These are phyloP conservation scores for Curvularia verruculosa DNA, from an alignment of 2,329 filamentous ascomycete genomes.

Conservation along the genomic window DNA sequence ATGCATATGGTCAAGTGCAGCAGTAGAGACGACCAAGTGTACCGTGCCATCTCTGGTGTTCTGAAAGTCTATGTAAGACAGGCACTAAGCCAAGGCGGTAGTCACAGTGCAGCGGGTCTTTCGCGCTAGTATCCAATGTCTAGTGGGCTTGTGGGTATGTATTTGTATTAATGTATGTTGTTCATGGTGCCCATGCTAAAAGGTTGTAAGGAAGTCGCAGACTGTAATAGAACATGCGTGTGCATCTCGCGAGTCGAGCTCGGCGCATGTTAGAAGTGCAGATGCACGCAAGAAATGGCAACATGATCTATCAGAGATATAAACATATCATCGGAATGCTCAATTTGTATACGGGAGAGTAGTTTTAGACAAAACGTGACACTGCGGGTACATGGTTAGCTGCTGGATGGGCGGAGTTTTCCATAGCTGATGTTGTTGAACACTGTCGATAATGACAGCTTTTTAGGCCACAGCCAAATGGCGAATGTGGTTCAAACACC, in stretches of 20 bases:
- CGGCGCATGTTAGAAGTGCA: constrained; percentile 15
- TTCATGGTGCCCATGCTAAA: background rate
- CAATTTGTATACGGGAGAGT: constrained; percentile 15
- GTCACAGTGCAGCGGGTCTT: background rate
- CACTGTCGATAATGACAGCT: constrained; percentile 23
- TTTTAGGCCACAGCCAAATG: background rate
- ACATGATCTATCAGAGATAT: constrained; percentile 19
- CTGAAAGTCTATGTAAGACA: constrained; percentile 32
- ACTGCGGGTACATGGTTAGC: constrained; percentile 20
- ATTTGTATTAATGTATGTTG: background rate
- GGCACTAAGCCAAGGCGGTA: constrained; percentile 11
- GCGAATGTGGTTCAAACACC: constrained; percentile 11
- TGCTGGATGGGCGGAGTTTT: constrained; percentile 17
- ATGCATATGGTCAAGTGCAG: constrained; percentile 47
- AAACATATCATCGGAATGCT: constrained; percentile 19
- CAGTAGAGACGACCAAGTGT: constrained; percentile 37
- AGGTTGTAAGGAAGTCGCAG: constrained; percentile 21
- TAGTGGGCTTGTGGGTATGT: constrained; percentile 5
- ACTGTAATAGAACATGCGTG: constrained; percentile 24
- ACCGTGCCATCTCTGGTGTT: constrained; percentile 39
- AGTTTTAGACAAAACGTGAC: constrained; percentile 17
- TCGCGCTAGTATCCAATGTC: background rate
- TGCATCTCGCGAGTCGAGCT: background rate
- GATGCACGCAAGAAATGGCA: constrained; percentile 19
- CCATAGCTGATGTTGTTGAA: constrained; percentile 26